These are phyloP conservation scores for Thermomucor indicae-seudaticae DNA, from an alignment of 371 early-diverging fungal species.

Conservation along the genomic window DNA sequence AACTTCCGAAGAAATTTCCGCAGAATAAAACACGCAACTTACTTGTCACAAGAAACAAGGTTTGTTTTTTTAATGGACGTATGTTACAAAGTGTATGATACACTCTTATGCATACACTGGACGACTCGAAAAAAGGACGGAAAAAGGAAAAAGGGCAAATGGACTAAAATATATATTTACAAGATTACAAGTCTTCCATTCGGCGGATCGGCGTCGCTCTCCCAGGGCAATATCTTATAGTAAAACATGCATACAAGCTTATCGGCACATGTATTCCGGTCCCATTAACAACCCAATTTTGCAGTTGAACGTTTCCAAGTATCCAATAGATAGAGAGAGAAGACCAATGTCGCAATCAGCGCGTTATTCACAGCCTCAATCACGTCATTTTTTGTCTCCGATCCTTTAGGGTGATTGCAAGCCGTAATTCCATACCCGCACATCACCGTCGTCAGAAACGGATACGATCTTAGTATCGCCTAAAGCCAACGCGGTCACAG, in stretches of 20 bases:
- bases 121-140: not conserved
- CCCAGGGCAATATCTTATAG: not conserved
- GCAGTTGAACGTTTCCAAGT: too few species aligned
- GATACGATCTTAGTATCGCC: constrained; percentile 86
- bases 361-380: constrained; percentile 13
- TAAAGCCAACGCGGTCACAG: constrained; percentile 74
- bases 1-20: not conserved
- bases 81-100: not conserved
- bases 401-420: too few species aligned
- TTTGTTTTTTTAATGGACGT: not conserved
- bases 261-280: too few species aligned
- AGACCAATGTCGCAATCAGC: constrained; percentile 11
- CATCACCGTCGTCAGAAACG: constrained; percentile 80
- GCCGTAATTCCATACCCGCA: constrained; percentile 81
- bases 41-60: not conserved
- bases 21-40: not conserved
- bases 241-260: not conserved
- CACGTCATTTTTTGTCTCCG: too few species aligned
- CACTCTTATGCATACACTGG: not conserved
- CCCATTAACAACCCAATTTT: not conserved
- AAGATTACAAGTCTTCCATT: not conserved
- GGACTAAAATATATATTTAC: not conserved
- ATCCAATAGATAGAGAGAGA: constrained; percentile 1
- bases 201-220: not conserved
- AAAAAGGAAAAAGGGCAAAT: constrained; percentile 1